Evolutionary conservation across 2,329 filamentous ascomycete species (phyloP).

Genomic region (Dendryphion nanum): DNA sequence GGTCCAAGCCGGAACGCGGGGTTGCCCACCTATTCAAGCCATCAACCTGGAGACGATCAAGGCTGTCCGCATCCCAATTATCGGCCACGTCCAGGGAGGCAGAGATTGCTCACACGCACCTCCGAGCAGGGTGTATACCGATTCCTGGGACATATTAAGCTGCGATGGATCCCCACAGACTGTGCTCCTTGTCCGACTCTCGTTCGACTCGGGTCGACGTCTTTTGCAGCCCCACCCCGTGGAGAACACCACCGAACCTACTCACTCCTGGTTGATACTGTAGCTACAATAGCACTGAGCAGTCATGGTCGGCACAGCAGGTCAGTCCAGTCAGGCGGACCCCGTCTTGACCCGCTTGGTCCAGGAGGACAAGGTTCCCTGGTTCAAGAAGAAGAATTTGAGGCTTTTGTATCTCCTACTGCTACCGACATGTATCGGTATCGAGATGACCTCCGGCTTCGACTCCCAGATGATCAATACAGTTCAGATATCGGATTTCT

Average conservation of each 20-base stretch:
- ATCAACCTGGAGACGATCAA: slow-evolving; percentile 7
- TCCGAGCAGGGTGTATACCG: not conserved
- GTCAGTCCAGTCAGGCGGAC: slow-evolving; percentile 22
- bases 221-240: not conserved
- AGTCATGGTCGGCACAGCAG: slow-evolving; percentile 13
- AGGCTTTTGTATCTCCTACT: slow-evolving; percentile 36
- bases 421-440: slow-evolving; percentile 30
- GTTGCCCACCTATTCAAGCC: not conserved
- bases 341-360: slow-evolving; percentile 43
- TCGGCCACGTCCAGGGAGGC: not conserved
- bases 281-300: not conserved
- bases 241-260: not conserved
- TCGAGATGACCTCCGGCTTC: slow-evolving; percentile 34
- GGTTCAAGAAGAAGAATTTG: slow-evolving; percentile 40
- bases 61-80: not conserved
- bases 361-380: slow-evolving; percentile 38
- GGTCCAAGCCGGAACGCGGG: not conserved
- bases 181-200: not conserved
- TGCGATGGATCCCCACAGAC: slow-evolving; percentile 1
- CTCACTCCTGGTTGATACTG: not conserved
- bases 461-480: slow-evolving; percentile 35
- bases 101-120: slow-evolving; percentile 1
- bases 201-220: not conserved
- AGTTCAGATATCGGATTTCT: slow-evolving; percentile 25
- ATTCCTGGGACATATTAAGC: slow-evolving; percentile 8